Percentiles rank a stretch among this genome's conserved stretches.
phyloP scores from a whole-genome alignment of 2,329 filamentous ascomycete species.

The Ascomycota sp. region DNA sequence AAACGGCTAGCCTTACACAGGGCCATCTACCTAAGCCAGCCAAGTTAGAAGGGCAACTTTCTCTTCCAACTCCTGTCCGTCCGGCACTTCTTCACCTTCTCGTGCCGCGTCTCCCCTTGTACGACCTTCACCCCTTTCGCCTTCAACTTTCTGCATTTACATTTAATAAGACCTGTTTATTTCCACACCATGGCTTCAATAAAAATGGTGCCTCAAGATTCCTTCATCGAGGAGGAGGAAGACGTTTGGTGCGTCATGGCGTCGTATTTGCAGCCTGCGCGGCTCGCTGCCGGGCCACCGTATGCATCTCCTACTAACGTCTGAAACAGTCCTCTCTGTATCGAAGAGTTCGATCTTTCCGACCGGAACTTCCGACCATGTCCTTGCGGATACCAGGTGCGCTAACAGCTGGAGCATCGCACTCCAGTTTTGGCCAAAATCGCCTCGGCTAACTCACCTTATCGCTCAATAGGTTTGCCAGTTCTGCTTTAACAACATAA shows the following conservation, averaged over 20 bases:
- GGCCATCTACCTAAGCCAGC: too few species aligned
- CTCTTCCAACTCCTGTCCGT: too few species aligned
- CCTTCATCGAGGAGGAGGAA: slow-evolving; percentile 52
- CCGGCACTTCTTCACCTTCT: too few species aligned
- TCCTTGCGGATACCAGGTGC: slow-evolving; percentile 92
- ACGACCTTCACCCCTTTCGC: too few species aligned
- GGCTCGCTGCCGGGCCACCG: not conserved
- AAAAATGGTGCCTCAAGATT: slow-evolving; percentile 54
- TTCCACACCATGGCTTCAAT: too few species aligned
- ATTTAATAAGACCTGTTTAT: too few species aligned
- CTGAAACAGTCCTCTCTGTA: slow-evolving; percentile 67
- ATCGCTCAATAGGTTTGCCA: slow-evolving; percentile 59
- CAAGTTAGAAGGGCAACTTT: too few species aligned
- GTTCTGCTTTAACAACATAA: slow-evolving; percentile 99
- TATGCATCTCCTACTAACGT: not conserved
- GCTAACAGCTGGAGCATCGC: not conserved
- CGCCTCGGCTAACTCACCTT: not conserved
- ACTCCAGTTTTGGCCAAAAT: too few species aligned
- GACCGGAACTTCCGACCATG: slow-evolving; percentile 95
- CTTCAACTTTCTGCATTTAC: too few species aligned
- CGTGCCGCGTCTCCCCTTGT: too few species aligned
- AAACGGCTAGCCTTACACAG: too few species aligned
- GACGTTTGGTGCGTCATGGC: slow-evolving; percentile 37
- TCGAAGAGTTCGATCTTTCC: slow-evolving; percentile 95
- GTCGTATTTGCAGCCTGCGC: slow-evolving; percentile 1